phyloP scores from a whole-genome alignment of 2,329 filamentous ascomycete genomes.

The Periconia sp. region DNA sequence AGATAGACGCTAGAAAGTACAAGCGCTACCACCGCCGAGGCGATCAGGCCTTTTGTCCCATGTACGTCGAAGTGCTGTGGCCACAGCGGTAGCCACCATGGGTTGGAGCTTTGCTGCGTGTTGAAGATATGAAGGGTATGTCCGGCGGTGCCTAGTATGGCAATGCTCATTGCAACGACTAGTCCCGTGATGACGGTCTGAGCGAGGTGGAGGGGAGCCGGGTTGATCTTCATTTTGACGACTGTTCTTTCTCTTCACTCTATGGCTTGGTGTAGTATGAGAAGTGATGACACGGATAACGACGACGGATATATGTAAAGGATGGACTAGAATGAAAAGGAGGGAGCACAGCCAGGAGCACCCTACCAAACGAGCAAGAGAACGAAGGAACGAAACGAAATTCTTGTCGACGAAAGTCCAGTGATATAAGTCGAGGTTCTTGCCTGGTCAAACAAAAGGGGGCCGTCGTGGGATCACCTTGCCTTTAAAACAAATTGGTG shows the following conservation, averaged over 20 bases:
- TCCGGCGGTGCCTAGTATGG: constrained; percentile 51
- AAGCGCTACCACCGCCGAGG: constrained; percentile 44
- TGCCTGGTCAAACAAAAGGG: constrained; percentile 22
- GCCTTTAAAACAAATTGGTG: constrained; percentile 44
- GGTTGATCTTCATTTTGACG: constrained; percentile 44
- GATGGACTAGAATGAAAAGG: constrained; percentile 11
- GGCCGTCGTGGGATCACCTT: constrained; percentile 26
- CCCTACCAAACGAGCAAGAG: constrained; percentile 19
- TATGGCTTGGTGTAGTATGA: neutral
- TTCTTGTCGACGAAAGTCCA: constrained; percentile 13
- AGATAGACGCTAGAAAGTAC: constrained; percentile 47
- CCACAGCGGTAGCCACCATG: constrained; percentile 58
- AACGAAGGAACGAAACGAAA: constrained; percentile 27
- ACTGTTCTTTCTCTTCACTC: constrained; percentile 9
- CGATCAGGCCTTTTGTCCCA: constrained; percentile 51
- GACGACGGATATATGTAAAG: constrained; percentile 10
- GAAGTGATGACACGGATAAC: neutral
- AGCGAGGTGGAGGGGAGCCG: constrained; percentile 42
- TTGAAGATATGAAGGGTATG: constrained; percentile 53
- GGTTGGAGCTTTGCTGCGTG: constrained; percentile 49
- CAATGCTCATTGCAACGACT: constrained; percentile 48
- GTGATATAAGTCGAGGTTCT: constrained; percentile 22
- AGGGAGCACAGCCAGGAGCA: constrained; percentile 38
- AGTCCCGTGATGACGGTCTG: constrained; percentile 42
- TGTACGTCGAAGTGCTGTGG: constrained; percentile 54